phyloP scores from a whole-genome alignment of 2,329 filamentous ascomycete genomes.

The Alternaria sp. region DNA sequence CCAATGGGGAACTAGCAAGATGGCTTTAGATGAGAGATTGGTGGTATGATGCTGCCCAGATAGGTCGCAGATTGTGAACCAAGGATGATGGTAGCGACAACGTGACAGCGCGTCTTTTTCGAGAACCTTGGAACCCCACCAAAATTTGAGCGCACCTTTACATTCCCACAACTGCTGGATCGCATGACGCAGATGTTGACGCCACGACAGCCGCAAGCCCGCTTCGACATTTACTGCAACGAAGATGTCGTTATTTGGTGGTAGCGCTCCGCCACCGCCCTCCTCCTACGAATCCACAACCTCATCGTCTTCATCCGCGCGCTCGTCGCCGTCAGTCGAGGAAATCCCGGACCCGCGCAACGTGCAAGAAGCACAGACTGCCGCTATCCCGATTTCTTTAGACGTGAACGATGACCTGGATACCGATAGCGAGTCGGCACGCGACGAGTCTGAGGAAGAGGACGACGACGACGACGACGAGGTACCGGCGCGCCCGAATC shows the following conservation, averaged over 20 bases:
- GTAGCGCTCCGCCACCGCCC: constrained; percentile 21
- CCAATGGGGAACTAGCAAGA: not conserved
- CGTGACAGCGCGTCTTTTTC: constrained; percentile 20
- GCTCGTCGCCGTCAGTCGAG: constrained; percentile 11
- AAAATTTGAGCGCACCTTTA: constrained; percentile 8
- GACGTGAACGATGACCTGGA: constrained; percentile 22
- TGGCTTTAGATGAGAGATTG: not conserved
- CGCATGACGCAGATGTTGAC: not conserved
- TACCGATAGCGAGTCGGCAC: constrained; percentile 23
- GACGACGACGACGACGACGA: constrained; percentile 13
- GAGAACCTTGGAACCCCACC: constrained; percentile 19
- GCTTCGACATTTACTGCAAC: constrained; percentile 25
- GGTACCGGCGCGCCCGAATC: constrained; percentile 61
- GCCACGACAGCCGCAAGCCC: not conserved
- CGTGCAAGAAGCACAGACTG: constrained; percentile 19
- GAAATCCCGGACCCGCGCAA: not conserved
- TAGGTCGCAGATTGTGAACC: not conserved
- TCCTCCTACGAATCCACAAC: constrained; percentile 21
- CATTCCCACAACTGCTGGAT: constrained; percentile 8
- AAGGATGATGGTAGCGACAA: constrained; percentile 3
- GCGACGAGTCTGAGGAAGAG: not conserved
- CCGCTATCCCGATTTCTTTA: not conserved
- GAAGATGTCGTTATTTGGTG: constrained; percentile 49
- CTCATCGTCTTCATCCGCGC: constrained; percentile 4
- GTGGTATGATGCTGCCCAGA: not conserved